Evolutionary conservation across 2,329 filamentous ascomycete genomes (phyloP).

Genomic region (Metarhizium anisopliae): DNA sequence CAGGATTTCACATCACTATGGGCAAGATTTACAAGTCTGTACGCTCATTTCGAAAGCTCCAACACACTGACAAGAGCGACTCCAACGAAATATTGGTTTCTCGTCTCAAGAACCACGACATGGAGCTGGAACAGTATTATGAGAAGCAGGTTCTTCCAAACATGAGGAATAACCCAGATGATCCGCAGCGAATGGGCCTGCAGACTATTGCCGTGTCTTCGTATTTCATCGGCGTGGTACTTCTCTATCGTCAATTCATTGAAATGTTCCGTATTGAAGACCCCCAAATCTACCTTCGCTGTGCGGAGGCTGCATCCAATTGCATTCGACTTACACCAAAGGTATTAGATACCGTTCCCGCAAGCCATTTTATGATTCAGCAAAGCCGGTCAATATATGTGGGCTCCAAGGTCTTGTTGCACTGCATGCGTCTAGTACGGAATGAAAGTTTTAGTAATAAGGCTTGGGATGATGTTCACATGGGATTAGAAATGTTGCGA

Average conservation of each 20-base stretch:
- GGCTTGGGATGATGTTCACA: background rate
- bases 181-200: background rate
- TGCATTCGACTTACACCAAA: background rate
- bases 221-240: background rate
- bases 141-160: background rate
- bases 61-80: background rate
- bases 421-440: background rate
- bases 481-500: background rate
- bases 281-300: background rate
- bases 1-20: background rate
- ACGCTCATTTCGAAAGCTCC: background rate
- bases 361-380: background rate
- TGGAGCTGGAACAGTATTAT: background rate
- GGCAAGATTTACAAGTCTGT: background rate
- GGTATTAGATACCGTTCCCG: background rate
- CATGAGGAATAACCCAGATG: background rate
- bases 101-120: background rate
- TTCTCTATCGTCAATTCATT: background rate
- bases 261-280: background rate
- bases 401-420: background rate
- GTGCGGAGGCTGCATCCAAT: background rate
- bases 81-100: background rate
- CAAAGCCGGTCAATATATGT: background rate
- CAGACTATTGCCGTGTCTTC: background rate
- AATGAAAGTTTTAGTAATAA: background rate